These are phyloP conservation scores for Catunica adiposa DNA, from an alignment of 2,329 filamentous ascomycete species.

Conservation along the genomic window DNA sequence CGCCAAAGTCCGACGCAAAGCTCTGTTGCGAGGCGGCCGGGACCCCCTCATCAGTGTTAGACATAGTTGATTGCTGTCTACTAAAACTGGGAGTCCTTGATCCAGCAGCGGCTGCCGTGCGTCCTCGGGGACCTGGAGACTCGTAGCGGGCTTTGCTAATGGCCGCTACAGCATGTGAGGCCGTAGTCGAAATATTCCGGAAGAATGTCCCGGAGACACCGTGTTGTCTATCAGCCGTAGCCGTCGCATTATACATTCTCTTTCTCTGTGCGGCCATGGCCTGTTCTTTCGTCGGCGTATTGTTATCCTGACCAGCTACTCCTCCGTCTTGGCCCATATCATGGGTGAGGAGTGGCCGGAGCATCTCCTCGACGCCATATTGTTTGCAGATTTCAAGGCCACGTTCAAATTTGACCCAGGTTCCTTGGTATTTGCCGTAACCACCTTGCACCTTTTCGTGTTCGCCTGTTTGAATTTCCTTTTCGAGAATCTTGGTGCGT, in stretches of 20 bases:
- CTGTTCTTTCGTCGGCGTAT: constrained; percentile 96
- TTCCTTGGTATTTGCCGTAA: constrained; percentile 97
- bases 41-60: constrained; percentile 49
- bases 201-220: constrained; percentile 77
- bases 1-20: constrained; percentile 57
- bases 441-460: constrained; percentile 98
- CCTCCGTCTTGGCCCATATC: constrained; percentile 65
- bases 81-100: constrained; percentile 45
- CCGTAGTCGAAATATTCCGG: constrained; percentile 87
- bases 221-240: constrained; percentile 50
- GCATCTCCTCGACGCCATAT: constrained; percentile 59
- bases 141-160: constrained; percentile 94
- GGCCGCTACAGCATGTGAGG: constrained; percentile 81
- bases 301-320: constrained; percentile 54
- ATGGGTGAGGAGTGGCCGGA: constrained; percentile 61
- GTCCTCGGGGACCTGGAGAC: constrained; percentile 56
- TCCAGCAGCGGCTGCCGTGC: constrained; percentile 17
- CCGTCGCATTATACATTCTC: constrained; percentile 59
- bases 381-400: constrained; percentile 81
- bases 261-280: constrained; percentile 94
- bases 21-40: constrained; percentile 72
- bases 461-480: constrained; percentile 89
- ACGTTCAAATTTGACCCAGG: constrained; percentile 90
- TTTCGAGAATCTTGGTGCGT: constrained; percentile 92
- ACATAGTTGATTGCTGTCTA: constrained; percentile 46